Conservation (phyloP, 1,139 yeast species). For the Taphrina betulina region DNA sequence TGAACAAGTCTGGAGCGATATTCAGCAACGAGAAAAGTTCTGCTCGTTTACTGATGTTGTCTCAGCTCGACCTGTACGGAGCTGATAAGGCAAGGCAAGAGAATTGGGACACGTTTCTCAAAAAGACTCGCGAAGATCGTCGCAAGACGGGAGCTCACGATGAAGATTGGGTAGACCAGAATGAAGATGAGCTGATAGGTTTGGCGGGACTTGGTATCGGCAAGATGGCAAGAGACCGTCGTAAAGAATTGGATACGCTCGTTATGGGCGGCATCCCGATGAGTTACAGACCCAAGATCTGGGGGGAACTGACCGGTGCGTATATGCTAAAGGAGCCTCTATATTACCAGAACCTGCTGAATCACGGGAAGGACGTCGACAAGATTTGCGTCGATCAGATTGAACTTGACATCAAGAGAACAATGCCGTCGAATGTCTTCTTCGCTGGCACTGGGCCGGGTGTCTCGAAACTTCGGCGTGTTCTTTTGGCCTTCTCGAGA, state of each 20-base stretch:
- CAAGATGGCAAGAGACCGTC: constrained; percentile 40
- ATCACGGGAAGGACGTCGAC: constrained; percentile 40
- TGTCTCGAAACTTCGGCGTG: constrained; percentile 51
- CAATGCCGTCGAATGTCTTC: constrained; percentile 58
- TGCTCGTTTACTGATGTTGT: constrained; percentile 40
- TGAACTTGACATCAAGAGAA: constrained; percentile 56
- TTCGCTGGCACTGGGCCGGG: constrained; percentile 60
- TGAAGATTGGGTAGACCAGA: constrained; percentile 38
- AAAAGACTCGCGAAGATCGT: constrained; percentile 39
- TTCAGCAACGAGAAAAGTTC: constrained; percentile 22
- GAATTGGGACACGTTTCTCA: constrained; percentile 46
- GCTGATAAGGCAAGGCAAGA: constrained; percentile 40
- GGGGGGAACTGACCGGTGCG: constrained; percentile 61
- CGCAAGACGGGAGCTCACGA: constrained; percentile 32
- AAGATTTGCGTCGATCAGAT: constrained; percentile 53
- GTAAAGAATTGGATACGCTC: constrained; percentile 47
- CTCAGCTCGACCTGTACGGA: constrained; percentile 44
- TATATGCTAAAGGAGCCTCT: constrained; percentile 52
- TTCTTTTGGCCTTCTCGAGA: constrained; percentile 56
- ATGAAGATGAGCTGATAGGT: constrained; percentile 48
- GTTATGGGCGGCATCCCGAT: constrained; percentile 53
- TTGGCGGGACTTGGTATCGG: constrained; percentile 38
- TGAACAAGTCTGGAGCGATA: constrained; percentile 20
- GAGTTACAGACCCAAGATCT: constrained; percentile 51
- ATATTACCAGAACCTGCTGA: constrained; percentile 48